These are phyloP conservation scores for Lathyrus tuberosus DNA, from an alignment of 306 rosid genomes.

Conservation along the genomic window DNA sequence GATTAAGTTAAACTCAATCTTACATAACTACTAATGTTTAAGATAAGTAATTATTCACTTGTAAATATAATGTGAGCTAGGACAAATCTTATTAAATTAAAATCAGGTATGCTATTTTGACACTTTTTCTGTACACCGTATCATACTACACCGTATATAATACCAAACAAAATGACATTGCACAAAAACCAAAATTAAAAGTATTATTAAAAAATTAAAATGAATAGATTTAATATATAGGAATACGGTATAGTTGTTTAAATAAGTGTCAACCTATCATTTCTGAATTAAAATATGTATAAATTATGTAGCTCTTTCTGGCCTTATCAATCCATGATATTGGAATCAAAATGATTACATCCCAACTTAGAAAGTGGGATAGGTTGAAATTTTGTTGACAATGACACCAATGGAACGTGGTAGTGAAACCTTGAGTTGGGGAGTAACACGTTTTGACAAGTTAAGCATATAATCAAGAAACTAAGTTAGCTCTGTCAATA, in stretches of 20 bases:
- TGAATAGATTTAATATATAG: too few relatives aligned
- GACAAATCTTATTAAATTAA: neutral
- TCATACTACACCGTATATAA: too few relatives aligned
- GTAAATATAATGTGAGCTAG: neutral
- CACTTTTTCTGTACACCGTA: too few relatives aligned
- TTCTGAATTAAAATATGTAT: too few relatives aligned
- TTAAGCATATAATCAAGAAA: neutral
- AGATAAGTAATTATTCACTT: neutral
- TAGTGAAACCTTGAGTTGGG: conserved; percentile 22
- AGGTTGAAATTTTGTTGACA: conserved; percentile 31
- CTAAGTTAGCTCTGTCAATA: conserved; percentile 1
- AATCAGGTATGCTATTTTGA: too few relatives aligned
- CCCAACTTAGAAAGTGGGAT: conserved; percentile 39
- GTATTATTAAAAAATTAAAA: too few relatives aligned
- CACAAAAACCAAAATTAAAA: too few relatives aligned
- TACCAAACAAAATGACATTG: too few relatives aligned
- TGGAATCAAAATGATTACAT: conserved; percentile 40
- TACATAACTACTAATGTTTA: neutral
- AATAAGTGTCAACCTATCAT: too few relatives aligned
- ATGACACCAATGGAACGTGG: conserved; percentile 15
- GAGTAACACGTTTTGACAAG: conserved; percentile 9
- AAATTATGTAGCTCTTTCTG: conserved; percentile 8
- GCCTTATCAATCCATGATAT: conserved; percentile 32
- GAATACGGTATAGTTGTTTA: too few relatives aligned
- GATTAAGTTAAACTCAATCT: neutral